Conservation (phyloP, 192 early-diverging fungal genomes). For the Entophlyctis luteolus region DNA sequence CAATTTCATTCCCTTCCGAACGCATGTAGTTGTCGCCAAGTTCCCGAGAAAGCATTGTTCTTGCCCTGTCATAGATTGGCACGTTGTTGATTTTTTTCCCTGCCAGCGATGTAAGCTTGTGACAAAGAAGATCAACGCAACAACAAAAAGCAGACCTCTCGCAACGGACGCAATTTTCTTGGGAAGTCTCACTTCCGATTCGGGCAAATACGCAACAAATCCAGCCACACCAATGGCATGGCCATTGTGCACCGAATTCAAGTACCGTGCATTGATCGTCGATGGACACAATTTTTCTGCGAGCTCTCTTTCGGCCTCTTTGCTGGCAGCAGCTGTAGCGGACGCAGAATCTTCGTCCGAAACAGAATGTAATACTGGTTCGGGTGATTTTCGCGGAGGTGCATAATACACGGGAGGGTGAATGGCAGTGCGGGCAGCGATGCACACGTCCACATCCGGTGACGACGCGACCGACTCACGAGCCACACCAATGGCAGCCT, state of each 20-base stretch:
- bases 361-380: neutral
- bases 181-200: constrained; percentile 1
- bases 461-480: neutral
- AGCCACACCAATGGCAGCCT: neutral
- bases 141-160: neutral
- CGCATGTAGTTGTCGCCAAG: constrained; percentile 1
- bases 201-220: constrained; percentile 14
- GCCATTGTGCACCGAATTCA: constrained; percentile 16
- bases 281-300: neutral
- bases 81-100: neutral
- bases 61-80: neutral
- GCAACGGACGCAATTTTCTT: neutral
- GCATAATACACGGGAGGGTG: constrained; percentile 19
- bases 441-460: neutral
- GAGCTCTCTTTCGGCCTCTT: neutral
- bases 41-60: neutral
- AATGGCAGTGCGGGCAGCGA: neutral
- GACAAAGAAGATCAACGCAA: no score
- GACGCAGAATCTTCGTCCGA: neutral
- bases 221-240: constrained; percentile 19
- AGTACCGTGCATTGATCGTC: constrained; percentile 11
- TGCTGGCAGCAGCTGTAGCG: neutral
- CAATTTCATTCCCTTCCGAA: constrained; percentile 2
- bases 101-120: no score
- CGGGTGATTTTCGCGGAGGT: neutral